Percentiles rank a stretch among this genome's conserved stretches.
Evolutionary conservation across 2,329 filamentous ascomycete genomes (phyloP).

Genomic region (Neoascochyta sp.): DNA sequence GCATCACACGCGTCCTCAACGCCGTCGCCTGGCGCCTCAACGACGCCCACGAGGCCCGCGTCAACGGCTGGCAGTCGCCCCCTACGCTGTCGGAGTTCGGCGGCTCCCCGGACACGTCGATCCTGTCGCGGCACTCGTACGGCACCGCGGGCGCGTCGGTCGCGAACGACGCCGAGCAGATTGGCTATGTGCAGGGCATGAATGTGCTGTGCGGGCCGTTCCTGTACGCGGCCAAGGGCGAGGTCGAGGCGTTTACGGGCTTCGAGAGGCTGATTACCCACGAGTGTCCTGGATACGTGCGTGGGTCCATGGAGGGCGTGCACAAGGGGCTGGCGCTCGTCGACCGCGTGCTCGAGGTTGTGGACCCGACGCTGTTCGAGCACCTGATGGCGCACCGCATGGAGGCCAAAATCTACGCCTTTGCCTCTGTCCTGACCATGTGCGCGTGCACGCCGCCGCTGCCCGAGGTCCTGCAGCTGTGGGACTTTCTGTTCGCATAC

Average conservation of each 20-base stretch:
- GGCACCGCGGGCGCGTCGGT: slow-evolving; percentile 29
- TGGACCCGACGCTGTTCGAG: slow-evolving; percentile 80
- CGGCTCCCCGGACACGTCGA: slow-evolving; percentile 46
- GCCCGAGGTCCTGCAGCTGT: slow-evolving; percentile 86
- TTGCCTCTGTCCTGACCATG: slow-evolving; percentile 88
- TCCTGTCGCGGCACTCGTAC: slow-evolving; percentile 33
- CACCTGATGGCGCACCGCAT: slow-evolving; percentile 84
- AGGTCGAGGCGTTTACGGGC: slow-evolving; percentile 88
- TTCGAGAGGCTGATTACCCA: slow-evolving; percentile 83
- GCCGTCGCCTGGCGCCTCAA: slow-evolving; percentile 92
- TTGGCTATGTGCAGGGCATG: slow-evolving; percentile 97
- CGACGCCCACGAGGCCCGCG: slow-evolving; percentile 64
- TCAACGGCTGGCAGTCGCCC: slow-evolving; percentile 51
- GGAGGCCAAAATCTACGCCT: slow-evolving; percentile 92
- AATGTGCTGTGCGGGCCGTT: slow-evolving; percentile 96
- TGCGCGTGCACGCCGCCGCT: slow-evolving; percentile 94
- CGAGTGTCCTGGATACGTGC: slow-evolving; percentile 90
- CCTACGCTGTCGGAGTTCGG: slow-evolving; percentile 48
- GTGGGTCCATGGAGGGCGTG: slow-evolving; percentile 94
- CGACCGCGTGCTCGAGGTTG: slow-evolving; percentile 85
- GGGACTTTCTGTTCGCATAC: slow-evolving; percentile 97
- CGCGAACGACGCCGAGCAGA: slow-evolving; percentile 57
- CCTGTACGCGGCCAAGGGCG: slow-evolving; percentile 87
- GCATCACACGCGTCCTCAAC: slow-evolving; percentile 88
- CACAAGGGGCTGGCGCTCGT: slow-evolving; percentile 88